Conservation (phyloP, 176 grass and related monocot genomes). For the Carex pumila region DNA sequence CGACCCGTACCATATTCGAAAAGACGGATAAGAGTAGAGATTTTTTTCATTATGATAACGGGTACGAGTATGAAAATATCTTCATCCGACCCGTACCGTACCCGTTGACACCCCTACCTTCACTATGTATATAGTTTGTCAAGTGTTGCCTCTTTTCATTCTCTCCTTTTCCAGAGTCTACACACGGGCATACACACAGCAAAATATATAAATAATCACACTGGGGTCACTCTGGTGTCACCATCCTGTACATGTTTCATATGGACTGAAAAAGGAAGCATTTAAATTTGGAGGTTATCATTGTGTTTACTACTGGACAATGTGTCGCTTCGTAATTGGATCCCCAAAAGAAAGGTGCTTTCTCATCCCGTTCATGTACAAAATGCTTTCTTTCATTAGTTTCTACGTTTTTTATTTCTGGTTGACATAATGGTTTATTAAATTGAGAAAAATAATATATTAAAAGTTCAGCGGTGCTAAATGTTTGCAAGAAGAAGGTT, state of each 20-base stretch:
- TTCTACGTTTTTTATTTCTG: neutral
- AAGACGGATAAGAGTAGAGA: too few relatives aligned
- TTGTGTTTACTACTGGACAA: neutral
- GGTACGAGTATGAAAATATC: too few relatives aligned
- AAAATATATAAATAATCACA: neutral
- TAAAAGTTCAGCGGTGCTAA: neutral
- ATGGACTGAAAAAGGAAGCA: neutral
- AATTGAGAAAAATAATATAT: neutral
- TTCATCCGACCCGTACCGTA: too few relatives aligned
- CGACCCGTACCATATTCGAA: too few relatives aligned
- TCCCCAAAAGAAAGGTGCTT: neutral
- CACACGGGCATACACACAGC: neutral
- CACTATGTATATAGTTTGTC: too few relatives aligned
- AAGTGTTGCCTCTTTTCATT: neutral
- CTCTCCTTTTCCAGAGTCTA: neutral
- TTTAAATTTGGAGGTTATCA: neutral
- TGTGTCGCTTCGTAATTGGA: neutral
- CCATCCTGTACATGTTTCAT: constrained; percentile 1
- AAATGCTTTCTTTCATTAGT: constrained; percentile 2
- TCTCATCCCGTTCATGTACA: neutral
- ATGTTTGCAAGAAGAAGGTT: neutral
- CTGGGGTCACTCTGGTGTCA: neutral
- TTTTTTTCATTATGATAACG: too few relatives aligned
- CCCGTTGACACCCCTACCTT: too few relatives aligned
- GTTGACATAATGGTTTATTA: neutral